Conservation (phyloP, 2,329 filamentous ascomycete species). For the Amphichorda felina region DNA sequence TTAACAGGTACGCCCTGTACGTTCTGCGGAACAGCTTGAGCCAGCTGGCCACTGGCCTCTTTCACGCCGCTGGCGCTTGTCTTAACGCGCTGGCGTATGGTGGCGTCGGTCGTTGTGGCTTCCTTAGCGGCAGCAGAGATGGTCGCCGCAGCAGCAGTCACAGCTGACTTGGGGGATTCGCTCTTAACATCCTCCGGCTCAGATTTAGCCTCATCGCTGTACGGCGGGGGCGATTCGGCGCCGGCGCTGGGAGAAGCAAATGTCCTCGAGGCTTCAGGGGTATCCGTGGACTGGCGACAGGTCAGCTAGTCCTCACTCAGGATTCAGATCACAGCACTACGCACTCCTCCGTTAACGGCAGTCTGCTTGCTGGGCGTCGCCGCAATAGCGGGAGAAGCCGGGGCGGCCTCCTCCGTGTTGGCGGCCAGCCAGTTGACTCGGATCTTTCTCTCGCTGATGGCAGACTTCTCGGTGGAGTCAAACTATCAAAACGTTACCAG, state of each 20-base stretch:
- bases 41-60: slow-evolving; percentile 63
- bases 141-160: slow-evolving; percentile 9
- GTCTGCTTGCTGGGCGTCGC: slow-evolving; percentile 29
- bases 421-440: slow-evolving; percentile 73
- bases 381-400: slow-evolving; percentile 8
- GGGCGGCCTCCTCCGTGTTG: slow-evolving; percentile 27
- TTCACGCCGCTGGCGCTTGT: slow-evolving; percentile 25
- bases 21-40: slow-evolving; percentile 43
- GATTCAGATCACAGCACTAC: slow-evolving; percentile 8
- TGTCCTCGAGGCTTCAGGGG: slow-evolving; percentile 30
- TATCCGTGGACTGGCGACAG: slow-evolving; percentile 20
- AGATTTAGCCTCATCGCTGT: slow-evolving; percentile 17
- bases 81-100: slow-evolving; percentile 17
- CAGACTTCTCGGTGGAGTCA: slow-evolving; percentile 64
- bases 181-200: slow-evolving; percentile 13
- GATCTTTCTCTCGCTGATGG: slow-evolving; percentile 90
- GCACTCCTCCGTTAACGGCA: slow-evolving; percentile 23
- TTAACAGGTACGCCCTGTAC: slow-evolving; percentile 75
- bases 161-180: slow-evolving; percentile 14
- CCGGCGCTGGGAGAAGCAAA: slow-evolving; percentile 31
- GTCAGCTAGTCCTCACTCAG: slow-evolving; percentile 2
- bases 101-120: slow-evolving; percentile 20
- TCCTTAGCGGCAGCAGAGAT: slow-evolving; percentile 20
- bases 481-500: slow-evolving; percentile 40
- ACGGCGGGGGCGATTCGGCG: slow-evolving; percentile 18